These are phyloP conservation scores for Scenedesmus sp. DNA, from an alignment of 163 green algal species.

Conservation along the genomic window DNA sequence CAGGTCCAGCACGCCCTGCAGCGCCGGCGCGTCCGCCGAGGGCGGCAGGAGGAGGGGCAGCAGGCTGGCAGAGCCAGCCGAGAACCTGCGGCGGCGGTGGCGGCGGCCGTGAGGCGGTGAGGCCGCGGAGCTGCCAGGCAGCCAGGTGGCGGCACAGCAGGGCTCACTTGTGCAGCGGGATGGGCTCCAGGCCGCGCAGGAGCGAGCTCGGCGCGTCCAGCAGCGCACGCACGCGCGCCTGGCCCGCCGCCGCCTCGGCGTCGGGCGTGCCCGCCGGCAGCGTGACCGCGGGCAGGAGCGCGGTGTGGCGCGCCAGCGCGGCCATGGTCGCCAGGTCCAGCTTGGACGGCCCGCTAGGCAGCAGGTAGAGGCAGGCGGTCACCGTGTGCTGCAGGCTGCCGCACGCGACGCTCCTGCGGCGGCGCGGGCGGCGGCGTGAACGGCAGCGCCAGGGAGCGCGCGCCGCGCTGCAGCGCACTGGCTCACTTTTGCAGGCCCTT, in stretches of 20 bases:
- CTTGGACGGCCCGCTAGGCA: not conserved
- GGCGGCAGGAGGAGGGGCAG: not conserved
- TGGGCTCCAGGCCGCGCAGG: too few species aligned
- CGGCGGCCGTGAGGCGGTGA: too few species aligned
- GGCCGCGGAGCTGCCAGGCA: too few species aligned
- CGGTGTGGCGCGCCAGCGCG: not conserved
- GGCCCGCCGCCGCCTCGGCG: not conserved
- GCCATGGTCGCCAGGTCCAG: not conserved
- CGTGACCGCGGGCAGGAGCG: not conserved
- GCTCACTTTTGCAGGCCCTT: slow-evolving; percentile 1
- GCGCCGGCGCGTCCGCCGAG: not conserved
- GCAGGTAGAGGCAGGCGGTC: not conserved
- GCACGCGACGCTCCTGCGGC: slow-evolving; percentile 1
- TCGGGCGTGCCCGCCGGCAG: not conserved
- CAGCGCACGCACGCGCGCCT: not conserved
- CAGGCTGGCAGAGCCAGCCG: too few species aligned
- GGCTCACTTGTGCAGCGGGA: too few species aligned
- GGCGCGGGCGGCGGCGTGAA: not conserved
- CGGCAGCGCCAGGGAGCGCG: not conserved
- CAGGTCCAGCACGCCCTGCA: not conserved
- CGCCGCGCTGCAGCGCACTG: too few species aligned
- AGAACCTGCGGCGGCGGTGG: too few species aligned
- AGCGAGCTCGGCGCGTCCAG: too few species aligned
- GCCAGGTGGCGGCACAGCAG: too few species aligned
- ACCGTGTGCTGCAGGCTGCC: not conserved